These are phyloP conservation scores for Themeda triandra DNA, from an alignment of 176 grass and related monocot genomes.

Conservation along the genomic window DNA sequence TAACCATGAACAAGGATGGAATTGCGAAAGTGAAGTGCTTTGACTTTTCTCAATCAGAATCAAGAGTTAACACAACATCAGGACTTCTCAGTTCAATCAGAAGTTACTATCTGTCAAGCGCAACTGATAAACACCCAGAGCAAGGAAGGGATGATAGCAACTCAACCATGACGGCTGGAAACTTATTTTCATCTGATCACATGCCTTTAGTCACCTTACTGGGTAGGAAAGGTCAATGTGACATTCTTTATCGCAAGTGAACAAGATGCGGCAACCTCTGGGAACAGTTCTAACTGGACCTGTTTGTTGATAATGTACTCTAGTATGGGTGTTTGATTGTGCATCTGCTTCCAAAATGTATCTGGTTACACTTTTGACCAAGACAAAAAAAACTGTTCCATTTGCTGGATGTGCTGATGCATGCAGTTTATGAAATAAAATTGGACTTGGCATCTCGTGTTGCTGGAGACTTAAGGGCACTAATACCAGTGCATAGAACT, in stretches of 20 bases:
- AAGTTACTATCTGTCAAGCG: background rate
- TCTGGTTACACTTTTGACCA: background rate
- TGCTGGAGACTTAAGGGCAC: background rate
- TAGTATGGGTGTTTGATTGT: background rate
- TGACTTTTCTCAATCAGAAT: background rate
- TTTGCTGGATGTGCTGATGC: background rate
- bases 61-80: background rate
- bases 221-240: background rate
- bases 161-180: background rate
- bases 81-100: background rate
- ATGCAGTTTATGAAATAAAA: background rate
- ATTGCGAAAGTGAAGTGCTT: background rate
- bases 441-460: background rate
- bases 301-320: background rate
- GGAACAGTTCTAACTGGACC: background rate
- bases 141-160: background rate
- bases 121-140: background rate
- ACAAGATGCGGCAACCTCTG: background rate
- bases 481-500: background rate
- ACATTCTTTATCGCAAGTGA: background rate
- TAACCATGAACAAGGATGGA: background rate
- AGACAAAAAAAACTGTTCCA: background rate
- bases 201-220: background rate
- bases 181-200: background rate
- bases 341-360: background rate